Evolutionary conservation across 306 rosid genomes (phyloP).

Genomic region (Cucumis hystrix): DNA sequence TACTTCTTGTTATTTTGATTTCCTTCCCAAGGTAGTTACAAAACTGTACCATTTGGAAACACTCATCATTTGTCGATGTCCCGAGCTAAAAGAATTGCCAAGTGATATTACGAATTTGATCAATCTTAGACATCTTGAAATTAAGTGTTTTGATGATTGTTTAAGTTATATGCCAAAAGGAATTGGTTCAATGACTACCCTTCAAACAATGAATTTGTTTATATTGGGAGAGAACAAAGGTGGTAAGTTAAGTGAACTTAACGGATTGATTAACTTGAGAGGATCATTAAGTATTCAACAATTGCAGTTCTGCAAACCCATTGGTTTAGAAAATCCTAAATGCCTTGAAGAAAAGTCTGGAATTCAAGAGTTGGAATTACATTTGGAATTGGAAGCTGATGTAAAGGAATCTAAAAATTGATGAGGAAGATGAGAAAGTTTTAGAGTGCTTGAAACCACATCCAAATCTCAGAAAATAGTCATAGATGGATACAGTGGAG

Average conservation of each 20-base stretch:
- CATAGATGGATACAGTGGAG: neutral
- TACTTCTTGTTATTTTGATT: too few species aligned
- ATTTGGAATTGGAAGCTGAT: too few species aligned
- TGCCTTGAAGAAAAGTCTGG: neutral
- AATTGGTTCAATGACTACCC: neutral
- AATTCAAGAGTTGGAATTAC: neutral
- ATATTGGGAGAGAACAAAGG: neutral
- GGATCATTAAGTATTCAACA: neutral
- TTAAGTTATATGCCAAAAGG: slow-evolving; percentile 13
- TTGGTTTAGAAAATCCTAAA: neutral
- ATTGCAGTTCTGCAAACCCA: neutral
- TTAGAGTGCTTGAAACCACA: too few species aligned
- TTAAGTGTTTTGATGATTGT: neutral
- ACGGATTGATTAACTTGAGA: neutral
- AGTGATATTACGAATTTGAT: neutral
- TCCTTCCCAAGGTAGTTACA: neutral
- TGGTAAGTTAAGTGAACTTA: neutral
- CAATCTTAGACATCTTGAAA: slow-evolving; percentile 6
- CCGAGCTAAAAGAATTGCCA: neutral
- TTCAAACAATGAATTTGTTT: neutral
- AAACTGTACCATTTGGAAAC: neutral
- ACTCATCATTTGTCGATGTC: neutral
- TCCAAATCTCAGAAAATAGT: neutral
- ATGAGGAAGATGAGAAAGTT: neutral
- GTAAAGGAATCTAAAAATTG: too few species aligned